Evolutionary conservation across 257 asterid genomes (phyloP).

Genomic region (Plectranthus barbatus): DNA sequence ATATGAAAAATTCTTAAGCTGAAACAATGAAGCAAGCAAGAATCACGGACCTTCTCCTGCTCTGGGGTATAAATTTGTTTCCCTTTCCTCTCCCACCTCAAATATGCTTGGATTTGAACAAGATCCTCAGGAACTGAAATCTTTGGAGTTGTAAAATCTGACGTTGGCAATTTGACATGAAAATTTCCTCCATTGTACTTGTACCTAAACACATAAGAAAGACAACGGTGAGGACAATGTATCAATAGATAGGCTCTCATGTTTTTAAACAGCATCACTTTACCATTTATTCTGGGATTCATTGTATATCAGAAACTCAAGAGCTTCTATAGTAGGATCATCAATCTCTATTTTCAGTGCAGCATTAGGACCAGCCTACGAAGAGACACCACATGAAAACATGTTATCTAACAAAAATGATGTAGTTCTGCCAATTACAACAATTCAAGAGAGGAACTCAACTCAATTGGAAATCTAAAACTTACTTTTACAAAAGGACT

Average conservation of each 20-base stretch:
- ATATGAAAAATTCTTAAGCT: background rate
- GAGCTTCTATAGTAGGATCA: slow-evolving; percentile 77
- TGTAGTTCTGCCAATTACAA: background rate
- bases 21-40: slow-evolving; percentile 3
- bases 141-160: slow-evolving; percentile 30
- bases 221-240: background rate
- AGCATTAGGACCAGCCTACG: slow-evolving; percentile 67
- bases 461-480: slow-evolving; percentile 2
- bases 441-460: background rate
- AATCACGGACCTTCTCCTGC: slow-evolving; percentile 60
- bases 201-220: slow-evolving; percentile 49
- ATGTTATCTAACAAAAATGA: slow-evolving; percentile 15
- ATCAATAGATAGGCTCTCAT: slow-evolving; percentile 10
- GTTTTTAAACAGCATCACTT: background rate
- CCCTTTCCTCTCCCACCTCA: slow-evolving; percentile 98
- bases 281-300: slow-evolving; percentile 87
- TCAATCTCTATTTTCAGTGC: slow-evolving; percentile 68
- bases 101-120: slow-evolving; percentile 86
- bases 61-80: slow-evolving; percentile 74
- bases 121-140: slow-evolving; percentile 92
- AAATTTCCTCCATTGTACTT: slow-evolving; percentile 81
- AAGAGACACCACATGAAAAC: slow-evolving; percentile 16
- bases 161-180: slow-evolving; percentile 42
- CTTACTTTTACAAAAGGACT: slow-evolving; percentile 83
- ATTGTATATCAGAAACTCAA: slow-evolving; percentile 83